Percentiles rank a stretch among this genome's conserved stretches.
These are phyloP conservation scores for Sarcomyxa edulis DNA, from an alignment of 768 basidiomycete species.

Conservation along the genomic window DNA sequence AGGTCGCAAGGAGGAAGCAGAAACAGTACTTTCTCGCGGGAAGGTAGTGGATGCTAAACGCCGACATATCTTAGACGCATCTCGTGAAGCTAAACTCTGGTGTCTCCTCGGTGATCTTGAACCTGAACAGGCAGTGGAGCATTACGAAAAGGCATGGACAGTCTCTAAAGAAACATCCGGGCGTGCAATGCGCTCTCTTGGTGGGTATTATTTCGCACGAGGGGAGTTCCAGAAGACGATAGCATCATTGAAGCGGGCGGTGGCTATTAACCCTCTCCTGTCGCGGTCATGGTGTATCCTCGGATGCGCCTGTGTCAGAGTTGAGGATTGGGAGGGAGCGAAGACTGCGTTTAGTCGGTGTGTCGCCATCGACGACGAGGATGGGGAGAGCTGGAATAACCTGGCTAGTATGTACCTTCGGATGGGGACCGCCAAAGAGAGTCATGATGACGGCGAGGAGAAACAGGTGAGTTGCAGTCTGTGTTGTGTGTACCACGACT, in stretches of 20 bases:
- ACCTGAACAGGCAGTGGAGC: conserved; percentile 56
- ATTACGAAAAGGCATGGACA: conserved; percentile 84
- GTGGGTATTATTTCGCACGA: conserved; percentile 73
- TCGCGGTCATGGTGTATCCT: conserved; percentile 93
- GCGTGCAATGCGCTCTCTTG: conserved; percentile 88
- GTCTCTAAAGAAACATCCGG: conserved; percentile 78
- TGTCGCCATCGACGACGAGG: conserved; percentile 90
- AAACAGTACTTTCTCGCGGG: conserved; percentile 56
- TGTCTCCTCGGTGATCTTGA: conserved; percentile 94
- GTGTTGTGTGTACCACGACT: neutral
- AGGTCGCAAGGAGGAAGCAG: conserved; percentile 81
- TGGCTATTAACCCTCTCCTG: conserved; percentile 84
- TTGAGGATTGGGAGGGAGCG: conserved; percentile 81
- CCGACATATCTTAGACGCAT: conserved; percentile 47
- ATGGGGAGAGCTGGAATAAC: conserved; percentile 98
- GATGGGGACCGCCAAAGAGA: conserved; percentile 44
- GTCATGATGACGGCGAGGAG: conserved; percentile 17
- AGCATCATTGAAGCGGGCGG: conserved; percentile 63
- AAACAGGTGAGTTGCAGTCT: conserved; percentile 16
- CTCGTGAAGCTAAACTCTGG: conserved; percentile 88
- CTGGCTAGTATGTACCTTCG: conserved; percentile 92
- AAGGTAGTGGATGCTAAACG: conserved; percentile 42
- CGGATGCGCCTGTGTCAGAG: conserved; percentile 84
- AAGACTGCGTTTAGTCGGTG: conserved; percentile 81
- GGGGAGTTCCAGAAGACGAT: conserved; percentile 62